Base-by-base conservation (phyloP, 306 rosid genomes). In the Alnus rubra region DNA sequence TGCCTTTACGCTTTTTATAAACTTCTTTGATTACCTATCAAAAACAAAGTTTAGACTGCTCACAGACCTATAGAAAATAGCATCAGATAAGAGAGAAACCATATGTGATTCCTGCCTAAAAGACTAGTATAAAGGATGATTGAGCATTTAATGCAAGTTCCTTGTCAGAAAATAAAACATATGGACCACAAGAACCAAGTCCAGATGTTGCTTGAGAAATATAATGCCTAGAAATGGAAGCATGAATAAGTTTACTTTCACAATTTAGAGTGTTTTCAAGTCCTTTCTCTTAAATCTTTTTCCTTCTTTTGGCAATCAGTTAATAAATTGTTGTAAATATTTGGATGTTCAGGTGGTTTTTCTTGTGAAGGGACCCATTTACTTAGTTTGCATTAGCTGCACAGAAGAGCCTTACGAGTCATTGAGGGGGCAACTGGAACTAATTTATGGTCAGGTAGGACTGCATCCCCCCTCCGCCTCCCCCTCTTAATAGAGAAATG, bases 281-380 rank as follows among this genome's bases (percentile, higher is more conserved):
- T 59, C 62, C 45, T 47, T 37, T 69, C 42, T 72, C 8, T 42
- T 31, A 10, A 31, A 45, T 49, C 62, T 59, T 71, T 80, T 62
- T 75, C 56, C 58, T 74, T 14, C 28, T 51, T 37, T 58, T 23
- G 70, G 71, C 30, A 37, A 37, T 74, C 4, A 23, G 47, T 64
- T 78, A 30, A 74, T 64, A 74, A 73, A 37, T 74, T 62, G 55
- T 45, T 12, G 62, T 78, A 37, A 49, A 79, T 55, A 55, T 71
- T 45, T 58, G 73, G 47, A 76, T 78, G 76, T 71, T 37, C 88
- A 94, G 97, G 97, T 94, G 77, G 91, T 90, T 87, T 94, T 94
- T 86, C 97, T 94, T 81, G 94, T 92, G 74, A 94, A 90, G 87
- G 98, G 98, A 76, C 97, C 98, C 73, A 92, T 94, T 83, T 94